Conservation (phyloP, 441 rosid genomes). For the Pelargonium exstipulatum region DNA sequence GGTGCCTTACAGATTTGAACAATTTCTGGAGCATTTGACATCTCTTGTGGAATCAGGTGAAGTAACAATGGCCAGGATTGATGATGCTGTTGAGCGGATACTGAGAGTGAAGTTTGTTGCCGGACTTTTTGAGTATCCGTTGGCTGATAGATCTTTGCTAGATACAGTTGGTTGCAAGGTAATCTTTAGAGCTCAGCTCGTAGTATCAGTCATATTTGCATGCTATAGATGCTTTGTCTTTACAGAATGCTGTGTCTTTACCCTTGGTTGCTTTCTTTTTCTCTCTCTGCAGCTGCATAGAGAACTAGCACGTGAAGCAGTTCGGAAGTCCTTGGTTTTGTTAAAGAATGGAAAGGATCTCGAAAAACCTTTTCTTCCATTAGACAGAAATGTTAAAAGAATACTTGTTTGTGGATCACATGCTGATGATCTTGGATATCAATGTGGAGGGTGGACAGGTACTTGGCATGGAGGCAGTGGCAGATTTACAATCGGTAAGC, state of each 20-base stretch:
- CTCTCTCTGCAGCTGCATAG: constrained; percentile 56
- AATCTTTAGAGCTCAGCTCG: constrained; percentile 7
- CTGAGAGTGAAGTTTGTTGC: constrained; percentile 76
- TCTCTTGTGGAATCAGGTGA: constrained; percentile 64
- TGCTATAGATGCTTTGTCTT: constrained; percentile 3
- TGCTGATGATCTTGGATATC: constrained; percentile 83
- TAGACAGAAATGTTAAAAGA: constrained; percentile 52
- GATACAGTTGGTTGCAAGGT: constrained; percentile 77
- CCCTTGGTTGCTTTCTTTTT: background rate
- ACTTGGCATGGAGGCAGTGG: constrained; percentile 66
- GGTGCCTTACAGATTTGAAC: constrained; percentile 52
- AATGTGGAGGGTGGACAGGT: constrained; percentile 92
- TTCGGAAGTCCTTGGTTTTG: constrained; percentile 78
- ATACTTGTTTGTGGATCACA: constrained; percentile 77
- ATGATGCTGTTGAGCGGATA: constrained; percentile 84
- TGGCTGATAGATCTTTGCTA: constrained; percentile 61
- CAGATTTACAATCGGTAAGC: constrained; percentile 71
- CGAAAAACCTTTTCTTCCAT: constrained; percentile 56
- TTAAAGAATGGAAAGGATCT: constrained; percentile 68
- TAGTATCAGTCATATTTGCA: constrained; percentile 1
- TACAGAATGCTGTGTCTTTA: background rate
- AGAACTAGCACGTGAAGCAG: constrained; percentile 77
- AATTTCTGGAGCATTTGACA: constrained; percentile 47
- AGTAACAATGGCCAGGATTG: constrained; percentile 55
- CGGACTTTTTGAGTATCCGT: constrained; percentile 77